These are phyloP conservation scores for Kuraishia capsulata DNA, from an alignment of 805 yeast species.

Conservation along the genomic window DNA sequence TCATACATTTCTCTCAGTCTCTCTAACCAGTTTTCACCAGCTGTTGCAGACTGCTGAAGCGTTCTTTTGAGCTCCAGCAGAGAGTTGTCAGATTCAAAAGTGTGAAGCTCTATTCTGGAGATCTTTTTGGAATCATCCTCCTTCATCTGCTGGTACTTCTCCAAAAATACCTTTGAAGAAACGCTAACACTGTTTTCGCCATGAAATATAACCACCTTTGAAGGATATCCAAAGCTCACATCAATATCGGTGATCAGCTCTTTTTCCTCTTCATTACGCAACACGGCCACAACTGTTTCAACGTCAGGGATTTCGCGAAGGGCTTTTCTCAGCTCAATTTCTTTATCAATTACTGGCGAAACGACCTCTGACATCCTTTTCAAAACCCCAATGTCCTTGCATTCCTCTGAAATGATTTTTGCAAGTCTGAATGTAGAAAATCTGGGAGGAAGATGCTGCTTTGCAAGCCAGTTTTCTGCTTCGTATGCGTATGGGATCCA, in stretches of 20 bases:
- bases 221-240: slow-evolving; percentile 41
- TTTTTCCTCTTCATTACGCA: slow-evolving; percentile 5
- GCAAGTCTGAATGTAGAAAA: slow-evolving; percentile 43
- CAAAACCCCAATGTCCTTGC: slow-evolving; percentile 29
- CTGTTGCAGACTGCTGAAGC: slow-evolving; percentile 13
- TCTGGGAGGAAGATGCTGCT: slow-evolving; percentile 39
- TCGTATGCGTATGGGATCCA: slow-evolving; percentile 46
- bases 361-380: slow-evolving; percentile 24
- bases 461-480: slow-evolving; percentile 41
- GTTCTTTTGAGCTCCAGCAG: slow-evolving; percentile 27
- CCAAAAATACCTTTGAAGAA: slow-evolving; percentile 23
- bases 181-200: slow-evolving; percentile 21
- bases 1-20: slow-evolving; percentile 32
- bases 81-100: slow-evolving; percentile 43
- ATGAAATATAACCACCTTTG: slow-evolving; percentile 33
- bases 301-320: slow-evolving; percentile 23
- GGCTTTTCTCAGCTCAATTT: slow-evolving; percentile 30
- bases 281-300: slow-evolving; percentile 12
- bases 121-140: too few relatives aligned
- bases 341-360: slow-evolving; percentile 26
- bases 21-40: slow-evolving; percentile 36
- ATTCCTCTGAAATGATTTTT: slow-evolving; percentile 32
- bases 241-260: slow-evolving; percentile 48
- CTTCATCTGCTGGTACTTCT: slow-evolving; percentile 7
- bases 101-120: slow-evolving; percentile 33